A percentile compares a stretch with the other conserved stretches of the same genome.
Evolutionary conservation across 257 asterid genomes (phyloP).

Genomic region (Solanum piurae): DNA sequence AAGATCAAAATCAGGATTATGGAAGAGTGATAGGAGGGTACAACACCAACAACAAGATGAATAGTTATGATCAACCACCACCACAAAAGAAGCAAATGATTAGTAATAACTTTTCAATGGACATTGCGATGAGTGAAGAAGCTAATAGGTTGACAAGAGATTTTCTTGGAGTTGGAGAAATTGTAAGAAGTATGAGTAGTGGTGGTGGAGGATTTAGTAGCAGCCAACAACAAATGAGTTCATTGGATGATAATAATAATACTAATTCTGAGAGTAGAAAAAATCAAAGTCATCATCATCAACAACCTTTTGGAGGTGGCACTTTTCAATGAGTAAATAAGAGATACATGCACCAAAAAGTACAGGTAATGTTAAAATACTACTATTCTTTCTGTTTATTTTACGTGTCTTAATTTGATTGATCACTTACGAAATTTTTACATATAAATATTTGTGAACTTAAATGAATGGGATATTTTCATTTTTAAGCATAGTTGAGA

Average conservation of each 20-base stretch:
- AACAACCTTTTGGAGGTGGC: conserved; percentile 33
- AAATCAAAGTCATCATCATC: conserved; percentile 14
- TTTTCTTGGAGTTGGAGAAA: conserved; percentile 76
- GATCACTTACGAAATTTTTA: too few relatives aligned
- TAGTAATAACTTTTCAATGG: not conserved
- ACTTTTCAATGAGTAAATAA: conserved; percentile 13
- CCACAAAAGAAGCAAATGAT: conserved; percentile 11
- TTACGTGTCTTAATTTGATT: not conserved
- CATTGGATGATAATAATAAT: conserved; percentile 15
- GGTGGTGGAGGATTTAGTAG: conserved; percentile 2
- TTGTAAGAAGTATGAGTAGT: conserved; percentile 34
- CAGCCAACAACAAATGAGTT: conserved; percentile 7
- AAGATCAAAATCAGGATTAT: not conserved
- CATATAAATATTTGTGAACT: not conserved
- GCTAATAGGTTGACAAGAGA: conserved; percentile 44
- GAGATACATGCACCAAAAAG: not conserved
- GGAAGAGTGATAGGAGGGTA: conserved; percentile 5
- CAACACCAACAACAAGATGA: conserved; percentile 1
- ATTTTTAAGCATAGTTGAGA: not conserved
- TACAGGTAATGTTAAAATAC: conserved; percentile 2
- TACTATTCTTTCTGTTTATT: not conserved
- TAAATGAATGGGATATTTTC: not conserved
- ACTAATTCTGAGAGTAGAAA: conserved; percentile 13
- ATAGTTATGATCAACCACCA: conserved; percentile 10
- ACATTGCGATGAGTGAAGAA: not conserved